These are phyloP conservation scores for Withania somnifera DNA, from an alignment of 305 asterid species.

Conservation along the genomic window DNA sequence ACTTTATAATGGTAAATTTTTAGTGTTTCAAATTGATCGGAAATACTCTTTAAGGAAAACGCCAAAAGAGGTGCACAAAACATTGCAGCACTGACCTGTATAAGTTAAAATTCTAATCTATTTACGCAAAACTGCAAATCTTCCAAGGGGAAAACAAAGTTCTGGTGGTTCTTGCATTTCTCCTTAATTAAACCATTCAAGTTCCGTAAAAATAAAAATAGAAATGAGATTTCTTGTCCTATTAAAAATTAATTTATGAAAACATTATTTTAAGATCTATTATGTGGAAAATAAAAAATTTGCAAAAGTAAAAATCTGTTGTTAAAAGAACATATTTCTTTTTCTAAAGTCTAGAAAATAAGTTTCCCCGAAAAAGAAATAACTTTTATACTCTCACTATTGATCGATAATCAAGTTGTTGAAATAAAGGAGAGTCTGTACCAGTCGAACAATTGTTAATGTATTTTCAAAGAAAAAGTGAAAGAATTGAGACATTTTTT, in stretches of 20 bases:
- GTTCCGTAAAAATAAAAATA: too few species aligned
- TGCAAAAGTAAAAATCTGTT: too few species aligned
- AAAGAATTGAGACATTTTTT: too few species aligned
- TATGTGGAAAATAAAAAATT: too few species aligned
- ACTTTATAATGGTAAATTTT: neutral
- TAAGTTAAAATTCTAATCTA: neutral
- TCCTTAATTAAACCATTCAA: neutral
- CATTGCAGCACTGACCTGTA: slow-evolving; percentile 20
- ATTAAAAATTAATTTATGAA: too few species aligned
- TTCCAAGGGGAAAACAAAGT: neutral
- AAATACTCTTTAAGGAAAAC: neutral
- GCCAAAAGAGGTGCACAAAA: slow-evolving; percentile 6
- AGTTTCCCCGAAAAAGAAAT: too few species aligned
- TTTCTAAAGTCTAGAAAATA: too few species aligned
- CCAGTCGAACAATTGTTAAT: neutral
- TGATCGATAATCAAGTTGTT: neutral
- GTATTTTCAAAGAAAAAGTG: neutral
- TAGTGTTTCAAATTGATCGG: neutral
- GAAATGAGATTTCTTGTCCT: too few species aligned
- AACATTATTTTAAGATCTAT: too few species aligned
- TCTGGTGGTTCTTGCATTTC: neutral
- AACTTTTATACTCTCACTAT: neutral
- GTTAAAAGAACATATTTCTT: too few species aligned
- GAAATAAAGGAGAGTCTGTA: neutral
- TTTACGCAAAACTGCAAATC: slow-evolving; percentile 14